A percentile compares a stretch with the other conserved stretches of the same genome.
phyloP scores from a whole-genome alignment of 352 stramenopile species.

The Halophytophthora batemanensis region DNA sequence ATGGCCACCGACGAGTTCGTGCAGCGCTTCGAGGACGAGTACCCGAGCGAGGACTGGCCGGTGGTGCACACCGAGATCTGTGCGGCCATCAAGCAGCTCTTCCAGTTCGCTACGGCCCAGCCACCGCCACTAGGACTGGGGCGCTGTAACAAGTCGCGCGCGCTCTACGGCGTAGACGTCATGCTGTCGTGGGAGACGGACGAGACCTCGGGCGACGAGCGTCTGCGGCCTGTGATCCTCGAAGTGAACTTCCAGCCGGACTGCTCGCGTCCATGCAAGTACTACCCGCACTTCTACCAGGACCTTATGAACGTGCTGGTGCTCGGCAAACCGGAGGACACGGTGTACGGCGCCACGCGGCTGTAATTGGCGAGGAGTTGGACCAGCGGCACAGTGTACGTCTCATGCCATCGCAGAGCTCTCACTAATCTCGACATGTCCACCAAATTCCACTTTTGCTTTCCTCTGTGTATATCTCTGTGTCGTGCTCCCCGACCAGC shows the following conservation, averaged over 20 bases:
- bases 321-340: slow-evolving; percentile 35
- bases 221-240: slow-evolving; percentile 41
- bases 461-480: too few relatives aligned
- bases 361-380: slow-evolving; percentile 17
- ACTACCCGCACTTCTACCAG: slow-evolving; percentile 53
- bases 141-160: slow-evolving; percentile 46
- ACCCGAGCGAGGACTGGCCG: slow-evolving; percentile 46
- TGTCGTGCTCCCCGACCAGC: too few relatives aligned
- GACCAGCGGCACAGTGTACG: too few relatives aligned
- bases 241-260: slow-evolving; percentile 60
- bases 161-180: slow-evolving; percentile 52
- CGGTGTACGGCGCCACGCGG: slow-evolving; percentile 38
- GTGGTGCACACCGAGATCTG: slow-evolving; percentile 40
- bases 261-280: slow-evolving; percentile 51
- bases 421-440: too few relatives aligned
- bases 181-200: slow-evolving; percentile 47
- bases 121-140: slow-evolving; percentile 44
- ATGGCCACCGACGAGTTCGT: slow-evolving; percentile 52
- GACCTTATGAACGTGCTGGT: slow-evolving; percentile 58
- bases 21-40: slow-evolving; percentile 44
- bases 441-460: too few relatives aligned
- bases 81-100: slow-evolving; percentile 48
- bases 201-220: slow-evolving; percentile 33
- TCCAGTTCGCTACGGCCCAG: slow-evolving; percentile 36
- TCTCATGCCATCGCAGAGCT: too few relatives aligned